Evolutionary conservation across 2,329 filamentous ascomycete genomes (phyloP).

Genomic region (Epichloe bromicola): DNA sequence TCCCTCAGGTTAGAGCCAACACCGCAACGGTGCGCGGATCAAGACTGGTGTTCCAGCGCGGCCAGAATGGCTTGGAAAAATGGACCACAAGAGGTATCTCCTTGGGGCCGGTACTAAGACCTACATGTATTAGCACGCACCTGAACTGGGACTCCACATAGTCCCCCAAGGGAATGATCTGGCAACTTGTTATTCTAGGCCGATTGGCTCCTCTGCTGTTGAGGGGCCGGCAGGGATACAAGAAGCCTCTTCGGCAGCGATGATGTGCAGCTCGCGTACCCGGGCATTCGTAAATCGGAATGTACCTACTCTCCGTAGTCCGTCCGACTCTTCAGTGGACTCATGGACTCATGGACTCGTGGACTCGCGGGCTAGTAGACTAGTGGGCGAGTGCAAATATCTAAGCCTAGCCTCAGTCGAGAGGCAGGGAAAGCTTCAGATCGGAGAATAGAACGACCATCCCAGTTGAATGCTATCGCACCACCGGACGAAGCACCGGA

Average conservation of each 20-base stretch:
- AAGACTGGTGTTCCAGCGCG: neutral
- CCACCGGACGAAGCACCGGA: neutral
- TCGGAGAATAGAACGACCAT: constrained; percentile 5
- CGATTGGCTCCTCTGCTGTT: neutral
- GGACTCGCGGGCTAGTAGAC: neutral
- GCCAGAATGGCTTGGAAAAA: neutral
- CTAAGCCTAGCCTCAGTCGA: neutral
- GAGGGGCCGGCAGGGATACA: neutral
- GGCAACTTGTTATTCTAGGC: neutral
- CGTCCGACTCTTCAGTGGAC: neutral
- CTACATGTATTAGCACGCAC: too few species aligned
- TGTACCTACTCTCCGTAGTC: neutral
- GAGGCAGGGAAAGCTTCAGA: neutral
- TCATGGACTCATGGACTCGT: neutral
- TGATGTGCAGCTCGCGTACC: neutral
- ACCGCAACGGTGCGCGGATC: neutral
- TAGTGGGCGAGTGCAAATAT: neutral
- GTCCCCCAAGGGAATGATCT: neutral
- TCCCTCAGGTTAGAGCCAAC: neutral
- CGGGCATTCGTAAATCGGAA: neutral
- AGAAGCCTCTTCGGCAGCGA: neutral
- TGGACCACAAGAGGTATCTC: neutral
- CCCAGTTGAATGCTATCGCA: neutral
- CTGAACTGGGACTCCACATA: too few species aligned
- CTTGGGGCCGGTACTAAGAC: too few species aligned